A percentile compares a stretch with the other conserved stretches of the same genome.
Evolutionary conservation across 495 filamentous ascomycete species (phyloP).

Genomic region (Aspergillus indologenus): DNA sequence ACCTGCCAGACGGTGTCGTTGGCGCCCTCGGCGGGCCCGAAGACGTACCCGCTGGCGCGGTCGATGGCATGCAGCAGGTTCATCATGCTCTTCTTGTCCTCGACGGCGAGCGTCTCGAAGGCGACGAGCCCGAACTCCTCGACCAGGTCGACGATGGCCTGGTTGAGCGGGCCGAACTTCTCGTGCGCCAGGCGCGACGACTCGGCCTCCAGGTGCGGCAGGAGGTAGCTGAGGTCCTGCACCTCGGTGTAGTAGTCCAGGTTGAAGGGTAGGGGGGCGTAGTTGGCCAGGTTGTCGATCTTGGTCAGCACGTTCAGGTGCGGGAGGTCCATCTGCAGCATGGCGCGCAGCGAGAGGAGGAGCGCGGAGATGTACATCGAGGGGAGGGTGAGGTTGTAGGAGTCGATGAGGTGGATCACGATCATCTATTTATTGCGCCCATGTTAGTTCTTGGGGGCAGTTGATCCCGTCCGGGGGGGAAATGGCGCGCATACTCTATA

Average conservation of each 20-base stretch:
- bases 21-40: slow-evolving; percentile 84
- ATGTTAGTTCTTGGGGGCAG: neutral
- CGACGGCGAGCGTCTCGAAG: slow-evolving; percentile 92
- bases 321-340: slow-evolving; percentile 96
- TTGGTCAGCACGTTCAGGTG: slow-evolving; percentile 96
- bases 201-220: slow-evolving; percentile 69
- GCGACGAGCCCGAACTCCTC: slow-evolving; percentile 84
- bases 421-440: slow-evolving; percentile 62
- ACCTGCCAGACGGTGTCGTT: slow-evolving; percentile 95
- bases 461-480: too few relatives aligned
- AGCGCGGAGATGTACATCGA: slow-evolving; percentile 93
- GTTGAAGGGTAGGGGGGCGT: slow-evolving; percentile 83
- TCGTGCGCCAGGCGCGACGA: slow-evolving; percentile 54
- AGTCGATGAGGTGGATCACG: slow-evolving; percentile 85
- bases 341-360: slow-evolving; percentile 86
- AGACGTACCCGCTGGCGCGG: slow-evolving; percentile 87
- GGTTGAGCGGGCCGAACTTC: slow-evolving; percentile 81
- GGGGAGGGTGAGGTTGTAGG: slow-evolving; percentile 83
- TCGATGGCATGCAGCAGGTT: slow-evolving; percentile 81
- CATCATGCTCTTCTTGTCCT: slow-evolving; percentile 96
- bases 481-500: slow-evolving; percentile 68
- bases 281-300: slow-evolving; percentile 84
- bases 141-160: slow-evolving; percentile 80
- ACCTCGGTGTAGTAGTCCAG: slow-evolving; percentile 97
- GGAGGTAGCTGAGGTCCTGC: slow-evolving; percentile 83